Evolutionary conservation across 805 yeast species (phyloP), one percentile per base, ranked within the genome.

Genomic region (Teunomyces kruisii): DNA sequence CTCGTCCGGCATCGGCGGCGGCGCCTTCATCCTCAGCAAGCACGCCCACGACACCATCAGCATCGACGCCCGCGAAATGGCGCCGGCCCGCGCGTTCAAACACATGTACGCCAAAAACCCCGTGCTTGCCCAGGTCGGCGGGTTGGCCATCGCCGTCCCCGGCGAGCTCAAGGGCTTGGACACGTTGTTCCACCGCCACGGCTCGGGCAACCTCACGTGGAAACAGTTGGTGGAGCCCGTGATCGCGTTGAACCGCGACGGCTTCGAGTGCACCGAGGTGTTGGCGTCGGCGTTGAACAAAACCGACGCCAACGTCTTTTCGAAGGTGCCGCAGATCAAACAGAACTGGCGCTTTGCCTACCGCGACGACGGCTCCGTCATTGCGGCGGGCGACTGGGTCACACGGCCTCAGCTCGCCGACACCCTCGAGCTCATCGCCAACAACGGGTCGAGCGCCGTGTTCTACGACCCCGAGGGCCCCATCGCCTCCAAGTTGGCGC

Each of bases 1-100:
- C 68, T 84, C 84, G 46, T 84, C 96, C 1, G 96, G 97, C 0
- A 83, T 92, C 35, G 97, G 97, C 6, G 98, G 98, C 4, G 98
- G 99, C 8, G 88, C 86, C 0, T 89, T 79, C 55, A 84, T 86
- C 36, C 76, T 67, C 9, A 62, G 69, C 48, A 52, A 58, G 12
- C 45, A 53, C 17, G 49, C 47, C 10, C 43, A 74, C 9, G 73
- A 75, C 6, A 78, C 84, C 1, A 51, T 84, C 2, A 73, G 84
- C 24, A 80, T 91, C 33, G 96, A 92, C 65, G 95, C 94, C 26
- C 73, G 99, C 50, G 99, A 92, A 61, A 80, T 78, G 70, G 96
- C 97, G 0, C 97, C 98, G 0, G 64, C 59, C 2, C 56, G 42
- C 1, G 79, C 94, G 3, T 68, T 70, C 54, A 78, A 79, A 50